A percentile compares a stretch with the other conserved stretches of the same genome.
These are phyloP conservation scores for Salvia splendens DNA, from an alignment of 257 asterid species.

Conservation along the genomic window DNA sequence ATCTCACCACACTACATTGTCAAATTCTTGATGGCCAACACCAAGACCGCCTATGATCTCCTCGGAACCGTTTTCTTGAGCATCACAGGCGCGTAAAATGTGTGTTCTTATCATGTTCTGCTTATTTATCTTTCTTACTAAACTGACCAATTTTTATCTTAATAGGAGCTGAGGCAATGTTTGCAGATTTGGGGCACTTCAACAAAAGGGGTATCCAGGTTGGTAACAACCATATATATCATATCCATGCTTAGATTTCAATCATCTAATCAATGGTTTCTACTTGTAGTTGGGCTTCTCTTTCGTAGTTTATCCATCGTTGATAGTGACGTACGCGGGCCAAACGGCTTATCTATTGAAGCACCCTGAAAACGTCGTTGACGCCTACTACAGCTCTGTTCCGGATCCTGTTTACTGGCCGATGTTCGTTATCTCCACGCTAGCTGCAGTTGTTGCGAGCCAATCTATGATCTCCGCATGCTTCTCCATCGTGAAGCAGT, in stretches of 20 bases:
- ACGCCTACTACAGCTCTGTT: conserved; percentile 66
- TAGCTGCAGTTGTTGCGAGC: conserved; percentile 58
- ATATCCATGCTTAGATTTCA: background rate
- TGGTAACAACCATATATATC: background rate
- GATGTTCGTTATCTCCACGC: conserved; percentile 65
- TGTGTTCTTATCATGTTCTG: too few relatives aligned
- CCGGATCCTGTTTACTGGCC: conserved; percentile 70
- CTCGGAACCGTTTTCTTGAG: conserved; percentile 71
- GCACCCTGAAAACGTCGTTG: conserved; percentile 52
- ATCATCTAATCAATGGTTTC: background rate
- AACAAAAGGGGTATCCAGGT: conserved; percentile 73
- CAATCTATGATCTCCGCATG: conserved; percentile 76
- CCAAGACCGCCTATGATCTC: conserved; percentile 53
- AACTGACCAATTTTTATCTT: too few relatives aligned
- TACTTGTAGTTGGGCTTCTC: conserved; percentile 57
- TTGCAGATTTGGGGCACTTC: conserved; percentile 83
- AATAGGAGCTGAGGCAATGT: conserved; percentile 78
- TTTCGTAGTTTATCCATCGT: conserved; percentile 63
- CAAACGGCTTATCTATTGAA: conserved; percentile 63
- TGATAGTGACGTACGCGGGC: conserved; percentile 62
- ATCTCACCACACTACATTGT: conserved; percentile 60
- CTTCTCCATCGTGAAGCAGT: conserved; percentile 70
- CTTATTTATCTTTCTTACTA: too few relatives aligned
- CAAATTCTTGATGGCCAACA: conserved; percentile 44
- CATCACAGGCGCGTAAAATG: conserved; percentile 46